Base-by-base conservation (phyloP, 2,329 filamentous ascomycete genomes). In the Fusarium armeniacum region DNA sequence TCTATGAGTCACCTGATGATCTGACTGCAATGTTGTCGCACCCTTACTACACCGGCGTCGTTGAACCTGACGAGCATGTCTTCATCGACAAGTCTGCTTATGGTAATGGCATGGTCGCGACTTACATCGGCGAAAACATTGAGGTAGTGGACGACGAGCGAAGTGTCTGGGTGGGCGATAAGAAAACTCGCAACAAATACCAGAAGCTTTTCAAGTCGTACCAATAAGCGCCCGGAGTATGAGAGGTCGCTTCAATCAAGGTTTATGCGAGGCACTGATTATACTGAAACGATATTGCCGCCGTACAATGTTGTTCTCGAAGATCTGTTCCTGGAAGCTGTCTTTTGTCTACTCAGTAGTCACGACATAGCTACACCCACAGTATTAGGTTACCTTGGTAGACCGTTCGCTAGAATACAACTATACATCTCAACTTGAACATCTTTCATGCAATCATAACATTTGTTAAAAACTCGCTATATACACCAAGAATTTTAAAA, bases 31-130 rank as follows among this genome's bases (percentile, higher is more conserved):
- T 77, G 70, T 59, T 77, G 20, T 61, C 75, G 0, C 76, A 78
- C 5, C 74, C 75, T 7, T 78, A 78, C 62, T 78, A 77, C 49
- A 6, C 68, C 5, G 64, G 73, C 0, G 62, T 78, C 0, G 75
- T 78, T 9, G 75, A 76, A 45, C 76, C 75, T 0, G 76, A 78
- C 45, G 76, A 78, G 65, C 69, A 67, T 38, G 57, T 69, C 6
- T 77, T 78, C 9, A 76, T 78, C 15, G 76, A 78, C 18, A 76
- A 77, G 58, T 41, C 55, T 6, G 75, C 76, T 22, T 67, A 71
- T 38, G 72, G 72, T 3, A 58, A 54, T 6, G 76, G 75, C 1
- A 76, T 76, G 74, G 76, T 78, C 1, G 76, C 76, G 1, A 76
- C 71, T 0, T 76, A 69, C 15, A 55, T 76, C 13, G 75, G 76